Percentiles rank a stretch among this genome's conserved stretches.
These are phyloP conservation scores for Phytophthora tubulina DNA, from an alignment of 352 stramenopile species.

Conservation along the genomic window DNA sequence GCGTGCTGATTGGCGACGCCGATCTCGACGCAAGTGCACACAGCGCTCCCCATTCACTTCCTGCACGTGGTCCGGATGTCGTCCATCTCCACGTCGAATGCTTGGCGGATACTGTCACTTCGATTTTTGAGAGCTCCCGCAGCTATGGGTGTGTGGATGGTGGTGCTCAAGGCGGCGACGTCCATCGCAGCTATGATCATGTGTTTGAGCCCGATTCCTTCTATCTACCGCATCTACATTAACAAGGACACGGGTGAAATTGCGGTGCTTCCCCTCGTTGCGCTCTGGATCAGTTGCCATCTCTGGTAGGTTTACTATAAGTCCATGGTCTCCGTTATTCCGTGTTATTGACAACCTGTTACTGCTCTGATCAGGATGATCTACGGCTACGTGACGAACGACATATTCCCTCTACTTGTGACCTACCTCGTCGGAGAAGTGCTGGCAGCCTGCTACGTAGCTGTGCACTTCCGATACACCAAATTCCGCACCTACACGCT, in stretches of 20 bases:
- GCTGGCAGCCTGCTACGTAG: slow-evolving; percentile 34
- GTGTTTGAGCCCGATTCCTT: slow-evolving; percentile 33
- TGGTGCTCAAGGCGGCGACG: slow-evolving; percentile 32
- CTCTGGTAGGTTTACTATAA: slow-evolving; percentile 20
- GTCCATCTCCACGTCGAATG: neutral
- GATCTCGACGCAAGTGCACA: neutral
- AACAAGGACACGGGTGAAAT: slow-evolving; percentile 31
- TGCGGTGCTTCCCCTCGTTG: slow-evolving; percentile 34
- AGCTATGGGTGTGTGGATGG: slow-evolving; percentile 19
- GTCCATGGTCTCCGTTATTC: neutral
- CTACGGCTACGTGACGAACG: slow-evolving; percentile 48
- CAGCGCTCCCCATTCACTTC: too few species aligned
- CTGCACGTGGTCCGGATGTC: neutral
- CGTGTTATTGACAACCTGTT: too few species aligned
- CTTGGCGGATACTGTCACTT: slow-evolving; percentile 8
- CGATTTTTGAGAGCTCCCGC: neutral
- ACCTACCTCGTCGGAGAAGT: slow-evolving; percentile 48
- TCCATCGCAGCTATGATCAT: slow-evolving; percentile 33
- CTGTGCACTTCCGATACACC: slow-evolving; percentile 34
- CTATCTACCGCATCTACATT: slow-evolving; percentile 26
- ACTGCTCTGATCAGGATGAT: slow-evolving; percentile 34
- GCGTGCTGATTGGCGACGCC: slow-evolving; percentile 11
- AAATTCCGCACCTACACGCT: slow-evolving; percentile 23
- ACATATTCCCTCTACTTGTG: slow-evolving; percentile 50
- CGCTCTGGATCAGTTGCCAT: slow-evolving; percentile 33